These are phyloP conservation scores for Fagus crenata DNA, from an alignment of 306 rosid species.

Conservation along the genomic window DNA sequence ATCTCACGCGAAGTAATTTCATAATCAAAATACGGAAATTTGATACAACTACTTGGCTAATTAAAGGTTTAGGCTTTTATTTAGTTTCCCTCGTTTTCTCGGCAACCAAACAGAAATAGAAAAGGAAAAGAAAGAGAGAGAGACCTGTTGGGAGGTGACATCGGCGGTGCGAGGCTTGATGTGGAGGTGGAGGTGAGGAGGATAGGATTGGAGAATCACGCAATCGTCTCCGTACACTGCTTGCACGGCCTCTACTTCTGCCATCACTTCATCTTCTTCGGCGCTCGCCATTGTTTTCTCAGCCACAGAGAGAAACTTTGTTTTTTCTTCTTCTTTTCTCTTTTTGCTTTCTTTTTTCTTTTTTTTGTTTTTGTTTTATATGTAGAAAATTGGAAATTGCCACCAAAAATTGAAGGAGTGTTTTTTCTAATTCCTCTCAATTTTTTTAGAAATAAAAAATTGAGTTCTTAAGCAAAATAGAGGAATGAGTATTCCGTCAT, in stretches of 20 bases:
- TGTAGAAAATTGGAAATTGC: no score
- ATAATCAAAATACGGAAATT: neutral
- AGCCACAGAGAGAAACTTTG: neutral
- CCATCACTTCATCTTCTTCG: slow-evolving; percentile 52
- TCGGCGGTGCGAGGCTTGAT: slow-evolving; percentile 88
- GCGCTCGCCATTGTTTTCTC: slow-evolving; percentile 25
- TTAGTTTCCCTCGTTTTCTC: neutral
- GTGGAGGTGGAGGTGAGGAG: slow-evolving; percentile 70
- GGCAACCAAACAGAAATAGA: neutral
- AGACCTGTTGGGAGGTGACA: slow-evolving; percentile 71
- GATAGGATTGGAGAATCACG: slow-evolving; percentile 43
- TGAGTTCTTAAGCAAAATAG: no score
- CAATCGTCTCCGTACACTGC: slow-evolving; percentile 75
- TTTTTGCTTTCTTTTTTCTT: neutral
- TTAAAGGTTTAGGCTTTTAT: neutral
- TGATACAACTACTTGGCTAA: neutral
- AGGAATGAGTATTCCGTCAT: no score
- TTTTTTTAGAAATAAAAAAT: no score
- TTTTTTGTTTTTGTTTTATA: no score
- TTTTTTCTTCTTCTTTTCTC: neutral
- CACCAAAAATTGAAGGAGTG: no score
- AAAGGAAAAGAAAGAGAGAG: neutral
- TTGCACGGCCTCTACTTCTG: slow-evolving; percentile 71
- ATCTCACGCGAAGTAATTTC: neutral
- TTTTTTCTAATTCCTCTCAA: no score